Evolutionary conservation across 768 basidiomycete genomes (phyloP), one percentile per base, ranked within the genome.

Genomic region (Termitomyces sp.): DNA sequence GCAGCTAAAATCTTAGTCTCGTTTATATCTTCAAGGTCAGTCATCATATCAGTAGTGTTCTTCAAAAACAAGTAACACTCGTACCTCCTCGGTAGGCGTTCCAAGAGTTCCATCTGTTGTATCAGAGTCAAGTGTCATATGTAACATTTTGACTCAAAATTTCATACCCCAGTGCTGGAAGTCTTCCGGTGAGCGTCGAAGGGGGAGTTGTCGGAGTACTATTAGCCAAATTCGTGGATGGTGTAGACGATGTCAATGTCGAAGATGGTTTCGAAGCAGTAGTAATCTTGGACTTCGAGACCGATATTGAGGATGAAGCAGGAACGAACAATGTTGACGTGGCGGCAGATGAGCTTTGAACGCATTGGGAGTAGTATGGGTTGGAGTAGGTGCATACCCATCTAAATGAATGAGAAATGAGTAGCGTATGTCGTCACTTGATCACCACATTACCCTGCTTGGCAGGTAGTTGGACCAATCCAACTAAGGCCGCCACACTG

Each of bases 81-180:
- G 3, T 66, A 78, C 77, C 63, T 54, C 82, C 75, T 42, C 71
- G 70, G 64, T 81, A 84, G 1, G 81, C 81, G 58, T 84, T 84
- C 81, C 81, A 83, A 20, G 76, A 70, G 64, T 84, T 84, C 82
- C 82, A 84, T 40, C 80, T 82, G 44, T n/a, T 7, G 12, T 4
- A 4, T 53, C n/a, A 48, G 22, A 56, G 36, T 65, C 42, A 40
- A 61, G 20, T 24, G 9, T 22, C 2, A 58, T 18, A 36, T 9
- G 28, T 16, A 22, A 22, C 38, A 36, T 15, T 18, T 8, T 22
- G 51, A 52, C 24, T 7, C 4, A n/a, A 22, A 48, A 45, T 33
- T 67, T 51, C 60, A 4, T 53, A 79, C 79, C 82, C 82, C 8
- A 84, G 70, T 22, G 81, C 82, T 50, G 81, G 82, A 22, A 78